These are phyloP conservation scores for Oryza australiensis DNA, from an alignment of 176 grass and related monocot species.

Conservation along the genomic window DNA sequence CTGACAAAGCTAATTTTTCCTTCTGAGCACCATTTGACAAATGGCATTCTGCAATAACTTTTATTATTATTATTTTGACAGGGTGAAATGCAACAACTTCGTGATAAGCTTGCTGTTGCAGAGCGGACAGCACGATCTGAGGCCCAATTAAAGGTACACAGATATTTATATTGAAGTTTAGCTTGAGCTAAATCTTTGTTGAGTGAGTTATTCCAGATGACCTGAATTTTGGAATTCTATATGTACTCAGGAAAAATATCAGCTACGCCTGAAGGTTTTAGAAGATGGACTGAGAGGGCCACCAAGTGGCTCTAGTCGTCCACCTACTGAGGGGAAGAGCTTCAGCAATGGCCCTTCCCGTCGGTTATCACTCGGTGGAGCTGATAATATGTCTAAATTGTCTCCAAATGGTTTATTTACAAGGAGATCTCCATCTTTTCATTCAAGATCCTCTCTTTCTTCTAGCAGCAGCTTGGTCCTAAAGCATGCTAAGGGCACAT, in stretches of 20 bases:
- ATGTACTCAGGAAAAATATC: conserved; percentile 82
- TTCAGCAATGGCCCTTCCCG: conserved; percentile 87
- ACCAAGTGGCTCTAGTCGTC: conserved; percentile 64
- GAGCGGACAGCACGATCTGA: conserved; percentile 92
- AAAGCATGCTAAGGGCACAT: conserved; percentile 95
- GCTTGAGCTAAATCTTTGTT: conserved; percentile 18
- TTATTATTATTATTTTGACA: conserved; percentile 27
- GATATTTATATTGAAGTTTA: conserved; percentile 23
- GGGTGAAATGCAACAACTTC: conserved; percentile 94
- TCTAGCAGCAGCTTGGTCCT: conserved; percentile 78
- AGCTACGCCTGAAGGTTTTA: conserved; percentile 88
- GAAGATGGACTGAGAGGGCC: conserved; percentile 92
- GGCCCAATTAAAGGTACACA: conserved; percentile 81
- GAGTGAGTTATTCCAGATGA: conserved; percentile 15
- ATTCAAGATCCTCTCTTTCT: conserved; percentile 90
- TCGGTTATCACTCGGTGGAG: conserved; percentile 83
- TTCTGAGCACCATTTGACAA: neutral
- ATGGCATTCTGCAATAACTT: conserved; percentile 6
- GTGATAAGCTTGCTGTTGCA: conserved; percentile 87
- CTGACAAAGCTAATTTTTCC: neutral
- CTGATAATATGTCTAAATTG: conserved; percentile 74
- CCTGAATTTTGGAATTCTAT: conserved; percentile 28
- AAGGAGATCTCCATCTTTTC: conserved; percentile 90
- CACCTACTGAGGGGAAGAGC: conserved; percentile 65
- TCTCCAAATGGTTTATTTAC: conserved; percentile 78